phyloP scores from a whole-genome alignment of 306 rosid species.

The Sindora glabra region DNA sequence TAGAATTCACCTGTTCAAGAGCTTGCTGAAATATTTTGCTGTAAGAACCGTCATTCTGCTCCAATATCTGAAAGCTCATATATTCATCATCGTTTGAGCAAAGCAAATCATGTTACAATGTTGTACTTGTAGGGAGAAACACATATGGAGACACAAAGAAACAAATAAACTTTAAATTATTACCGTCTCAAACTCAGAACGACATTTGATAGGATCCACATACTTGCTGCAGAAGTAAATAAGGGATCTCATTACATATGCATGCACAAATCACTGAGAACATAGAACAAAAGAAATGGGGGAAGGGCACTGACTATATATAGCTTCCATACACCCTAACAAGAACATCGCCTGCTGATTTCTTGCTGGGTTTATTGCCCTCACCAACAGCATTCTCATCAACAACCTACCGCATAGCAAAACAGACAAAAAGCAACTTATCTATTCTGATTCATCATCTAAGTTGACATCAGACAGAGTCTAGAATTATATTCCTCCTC shows the following conservation, averaged over 20 bases:
- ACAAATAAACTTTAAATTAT: not conserved
- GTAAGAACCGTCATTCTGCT: slow-evolving; percentile 27
- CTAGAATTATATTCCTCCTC: too few relatives aligned
- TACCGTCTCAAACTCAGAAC: slow-evolving; percentile 46
- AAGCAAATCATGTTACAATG: not conserved
- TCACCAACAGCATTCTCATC: slow-evolving; percentile 24
- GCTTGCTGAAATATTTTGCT: slow-evolving; percentile 30
- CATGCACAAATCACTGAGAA: not conserved
- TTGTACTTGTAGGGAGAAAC: not conserved
- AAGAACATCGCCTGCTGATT: slow-evolving; percentile 26
- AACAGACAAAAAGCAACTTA: not conserved
- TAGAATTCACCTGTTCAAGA: slow-evolving; percentile 37
- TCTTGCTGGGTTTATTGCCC: slow-evolving; percentile 24
- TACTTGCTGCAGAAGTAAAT: slow-evolving; percentile 40
- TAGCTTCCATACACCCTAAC: slow-evolving; percentile 75
- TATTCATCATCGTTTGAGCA: not conserved
- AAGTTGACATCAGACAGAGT: not conserved
- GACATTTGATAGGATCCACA: slow-evolving; percentile 49
- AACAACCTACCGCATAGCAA: slow-evolving; percentile 45
- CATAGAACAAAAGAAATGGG: not conserved
- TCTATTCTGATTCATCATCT: not conserved
- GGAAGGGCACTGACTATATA: slow-evolving; percentile 29
- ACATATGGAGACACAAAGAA: not conserved
- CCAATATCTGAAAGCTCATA: slow-evolving; percentile 34
- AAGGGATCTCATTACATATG: not conserved